These are phyloP conservation scores for Obelidium mucronatum DNA, from an alignment of 192 early-diverging fungal genomes.

Conservation along the genomic window DNA sequence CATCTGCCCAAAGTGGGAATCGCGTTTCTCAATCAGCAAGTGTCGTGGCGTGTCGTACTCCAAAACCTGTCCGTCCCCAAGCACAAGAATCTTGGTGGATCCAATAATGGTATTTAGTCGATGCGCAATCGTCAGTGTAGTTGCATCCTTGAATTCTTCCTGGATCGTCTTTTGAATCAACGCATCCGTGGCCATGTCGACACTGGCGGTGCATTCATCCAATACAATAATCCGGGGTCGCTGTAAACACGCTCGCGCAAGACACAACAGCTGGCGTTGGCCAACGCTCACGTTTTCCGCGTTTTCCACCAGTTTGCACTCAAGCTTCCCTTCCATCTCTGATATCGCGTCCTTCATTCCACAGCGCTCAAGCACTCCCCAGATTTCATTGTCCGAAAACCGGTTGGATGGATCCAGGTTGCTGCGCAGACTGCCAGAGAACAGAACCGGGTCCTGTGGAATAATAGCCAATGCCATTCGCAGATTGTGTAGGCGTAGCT, in stretches of 20 bases:
- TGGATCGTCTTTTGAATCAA: conserved; percentile 31
- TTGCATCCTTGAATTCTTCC: conserved; percentile 47
- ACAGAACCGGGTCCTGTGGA: conserved; percentile 3
- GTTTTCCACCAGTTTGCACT: conserved; percentile 66
- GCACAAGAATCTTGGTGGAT: conserved; percentile 70
- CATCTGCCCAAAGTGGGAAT: conserved; percentile 43
- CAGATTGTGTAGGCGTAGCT: background rate
- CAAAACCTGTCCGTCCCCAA: conserved; percentile 71
- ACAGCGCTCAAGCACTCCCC: conserved; percentile 65
- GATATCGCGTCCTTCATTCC: conserved; percentile 42
- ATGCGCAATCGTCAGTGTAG: conserved; percentile 57
- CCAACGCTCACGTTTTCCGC: conserved; percentile 50
- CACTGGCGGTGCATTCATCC: conserved; percentile 59
- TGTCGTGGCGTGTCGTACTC: conserved; percentile 65
- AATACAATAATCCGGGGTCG: conserved; percentile 34
- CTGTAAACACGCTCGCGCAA: conserved; percentile 56
- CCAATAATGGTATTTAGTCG: conserved; percentile 53
- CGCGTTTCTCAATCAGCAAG: conserved; percentile 29
- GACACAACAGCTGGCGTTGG: conserved; percentile 56
- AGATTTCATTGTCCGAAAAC: conserved; percentile 61
- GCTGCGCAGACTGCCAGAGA: conserved; percentile 29
- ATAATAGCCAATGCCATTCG: background rate
- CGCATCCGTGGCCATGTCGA: conserved; percentile 53
- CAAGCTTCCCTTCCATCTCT: conserved; percentile 43
- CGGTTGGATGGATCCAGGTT: conserved; percentile 11